Base-by-base conservation (phyloP, 306 rosid species). In the Argentina anserina region DNA sequence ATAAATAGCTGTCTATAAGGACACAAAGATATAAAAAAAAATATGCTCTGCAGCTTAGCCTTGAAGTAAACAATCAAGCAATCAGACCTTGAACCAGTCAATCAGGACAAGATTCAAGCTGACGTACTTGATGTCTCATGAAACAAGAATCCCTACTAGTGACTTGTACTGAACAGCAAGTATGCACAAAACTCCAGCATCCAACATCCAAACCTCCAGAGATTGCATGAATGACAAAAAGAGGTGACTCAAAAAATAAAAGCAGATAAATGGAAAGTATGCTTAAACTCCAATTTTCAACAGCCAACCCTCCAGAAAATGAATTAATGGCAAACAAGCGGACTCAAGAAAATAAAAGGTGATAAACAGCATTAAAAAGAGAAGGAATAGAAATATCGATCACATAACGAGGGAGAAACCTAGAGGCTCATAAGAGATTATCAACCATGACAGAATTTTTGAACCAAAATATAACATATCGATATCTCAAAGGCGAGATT, bases 391-490 rank as follows among this genome's bases (percentile, higher is more conserved):
- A 6, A 33, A 53, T 65, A 65, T 52, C 49, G 23, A 47, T 23
- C 65, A 13, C 75, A 50, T 71, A 39, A 64, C 17, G 45, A 52
- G 47, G 12, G 50, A 77, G 59, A 71, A 28, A 52, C 10, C 41
- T 52, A 33, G 46, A 65, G 13, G 28, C 2, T 34, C 42, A 46
- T 58, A n/a, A 28, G 34, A 65, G 18, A 52, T 64, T 39, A 9
- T 13, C 21, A 41, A 37, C 23, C 23, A 47, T 36, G 62, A 70
- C 33, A 50, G 5, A 9, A 41, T 81, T 76, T 52, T 65, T 76
- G 76, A 69, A 73, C 67, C 76, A 74, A 85, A 7, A 58, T 59
- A 31, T 41, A 70, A 79, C 49, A 73, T 28, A 65, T 66, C 63
- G 65, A 76, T 39, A 75, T 64, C 36, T 37, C 58, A 42, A 73